Evolutionary conservation across 495 filamentous ascomycete genomes (phyloP), one percentile per base, ranked within the genome.

Genomic region (Xylaria telfairii): DNA sequence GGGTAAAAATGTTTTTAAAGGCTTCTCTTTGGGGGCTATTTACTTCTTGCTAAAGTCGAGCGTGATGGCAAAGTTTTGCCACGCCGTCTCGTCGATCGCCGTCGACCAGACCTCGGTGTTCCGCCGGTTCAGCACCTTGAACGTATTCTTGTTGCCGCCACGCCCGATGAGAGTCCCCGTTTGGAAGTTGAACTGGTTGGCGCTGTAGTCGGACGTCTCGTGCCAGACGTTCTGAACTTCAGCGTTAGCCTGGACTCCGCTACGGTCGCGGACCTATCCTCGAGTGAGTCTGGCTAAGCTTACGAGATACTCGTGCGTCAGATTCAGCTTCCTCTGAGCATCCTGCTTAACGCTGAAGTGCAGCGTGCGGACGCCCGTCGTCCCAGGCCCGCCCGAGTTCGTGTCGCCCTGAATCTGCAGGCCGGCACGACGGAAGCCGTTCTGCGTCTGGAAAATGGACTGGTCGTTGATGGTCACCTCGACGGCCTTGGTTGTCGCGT

Each of bases 61-160:
- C n/a, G 81, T 83, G 42, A 89, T 76, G 54, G 86, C 87, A 82
- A 87, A 89, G 77, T 89, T 89, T 73, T 89, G 87, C 87, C 87
- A 89, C 21, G 76, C 80, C 19, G 76, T 80, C 47, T 74, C 73
- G 24, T 79, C 78, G 47, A 80, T 80, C 8, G 78, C 73, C 3
- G 81, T 85, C 60, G 81, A 81, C 83, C 83, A 87, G 51, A 87
- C 74, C 75, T 83, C 77, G 68, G 77, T 76, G 77, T 86, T 86
- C 67, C 81, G 72, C 13, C 83, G 80, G 76, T 84, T 77, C 15
- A 87, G 72, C 17, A 87, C 73, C 76, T 87, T 85, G 75, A 79
- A 81, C 0, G 77, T 75, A 76, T 82, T 85, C 70, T 81, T 72
- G 60, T 83, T 77, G 74, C 80, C 74, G 34, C 83, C 76, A 70